These are phyloP conservation scores for Chamaecrista fasciculata DNA, from an alignment of 306 rosid species.

Conservation along the genomic window DNA sequence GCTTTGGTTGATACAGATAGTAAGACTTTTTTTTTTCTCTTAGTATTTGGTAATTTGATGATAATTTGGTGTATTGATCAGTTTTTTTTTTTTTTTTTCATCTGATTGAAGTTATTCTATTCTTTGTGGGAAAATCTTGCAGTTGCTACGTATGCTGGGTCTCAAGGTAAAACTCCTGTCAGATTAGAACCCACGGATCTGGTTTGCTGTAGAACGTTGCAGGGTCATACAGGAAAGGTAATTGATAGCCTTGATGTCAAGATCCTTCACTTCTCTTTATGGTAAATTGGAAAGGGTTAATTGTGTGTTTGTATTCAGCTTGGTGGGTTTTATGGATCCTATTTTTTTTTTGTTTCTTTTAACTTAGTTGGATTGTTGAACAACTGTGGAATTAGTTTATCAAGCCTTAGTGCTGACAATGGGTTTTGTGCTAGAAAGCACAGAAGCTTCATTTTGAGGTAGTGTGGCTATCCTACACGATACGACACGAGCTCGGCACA, in stretches of 20 bases:
- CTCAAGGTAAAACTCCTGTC: constrained; percentile 62
- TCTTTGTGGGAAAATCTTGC: constrained; percentile 24
- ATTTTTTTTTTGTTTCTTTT: not conserved
- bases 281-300: not conserved
- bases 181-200: constrained; percentile 82
- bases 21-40: not conserved
- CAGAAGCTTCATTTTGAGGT: too few relatives aligned
- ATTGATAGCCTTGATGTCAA: not conserved
- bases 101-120: constrained; percentile 43
- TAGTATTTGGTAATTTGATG: not conserved
- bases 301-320: not conserved
- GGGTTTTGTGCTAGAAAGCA: too few relatives aligned
- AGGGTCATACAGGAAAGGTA: constrained; percentile 87
- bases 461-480: too few relatives aligned
- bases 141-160: constrained; percentile 65
- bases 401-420: not conserved
- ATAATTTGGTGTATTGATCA: not conserved
- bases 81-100: too few relatives aligned
- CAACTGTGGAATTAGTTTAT: not conserved
- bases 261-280: not conserved
- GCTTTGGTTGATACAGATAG: constrained; percentile 80
- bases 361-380: not conserved
- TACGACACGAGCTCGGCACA: too few relatives aligned
- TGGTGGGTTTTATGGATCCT: not conserved
- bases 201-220: constrained; percentile 85